phyloP scores from a whole-genome alignment of 495 filamentous ascomycete species.

The Tuber melanosporum region DNA sequence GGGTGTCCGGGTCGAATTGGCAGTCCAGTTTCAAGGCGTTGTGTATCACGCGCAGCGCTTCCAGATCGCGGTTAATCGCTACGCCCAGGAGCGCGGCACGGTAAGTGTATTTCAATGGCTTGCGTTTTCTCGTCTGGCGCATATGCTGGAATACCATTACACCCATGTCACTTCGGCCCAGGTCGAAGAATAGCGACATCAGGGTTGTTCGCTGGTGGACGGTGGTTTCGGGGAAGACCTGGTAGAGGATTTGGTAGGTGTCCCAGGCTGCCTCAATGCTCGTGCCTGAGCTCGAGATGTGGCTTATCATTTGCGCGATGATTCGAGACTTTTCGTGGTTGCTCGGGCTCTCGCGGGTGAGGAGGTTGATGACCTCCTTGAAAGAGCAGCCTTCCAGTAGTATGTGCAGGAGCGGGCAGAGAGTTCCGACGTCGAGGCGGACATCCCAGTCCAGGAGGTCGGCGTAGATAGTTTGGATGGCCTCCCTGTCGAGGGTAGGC shows the following conservation, averaged over 20 bases:
- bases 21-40: constrained; percentile 90
- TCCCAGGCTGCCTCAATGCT: constrained; percentile 66
- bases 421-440: constrained; percentile 62
- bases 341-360: constrained; percentile 54
- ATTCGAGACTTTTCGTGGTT: constrained; percentile 57
- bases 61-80: constrained; percentile 56
- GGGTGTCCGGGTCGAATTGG: constrained; percentile 66
- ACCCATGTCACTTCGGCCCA: constrained; percentile 71
- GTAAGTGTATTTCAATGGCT: constrained; percentile 69
- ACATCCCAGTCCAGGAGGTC: constrained; percentile 67
- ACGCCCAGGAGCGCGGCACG: constrained; percentile 69
- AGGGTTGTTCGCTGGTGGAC: constrained; percentile 57
- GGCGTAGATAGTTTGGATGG: constrained; percentile 63
- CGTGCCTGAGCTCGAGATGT: constrained; percentile 57
- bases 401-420: constrained; percentile 60
- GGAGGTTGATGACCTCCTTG: constrained; percentile 67
- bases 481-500: constrained; percentile 54
- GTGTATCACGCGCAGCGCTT: constrained; percentile 65
- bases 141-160: constrained; percentile 82
- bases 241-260: constrained; percentile 66
- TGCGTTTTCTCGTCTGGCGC: constrained; percentile 60
- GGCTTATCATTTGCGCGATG: constrained; percentile 57
- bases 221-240: constrained; percentile 69
- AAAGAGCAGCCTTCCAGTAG: constrained; percentile 67
- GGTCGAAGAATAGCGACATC: constrained; percentile 77